A percentile compares a stretch with the other conserved stretches of the same genome.
Evolutionary conservation across 179 eudicot species (phyloP).

Genomic region (Gypsophila paniculata): DNA sequence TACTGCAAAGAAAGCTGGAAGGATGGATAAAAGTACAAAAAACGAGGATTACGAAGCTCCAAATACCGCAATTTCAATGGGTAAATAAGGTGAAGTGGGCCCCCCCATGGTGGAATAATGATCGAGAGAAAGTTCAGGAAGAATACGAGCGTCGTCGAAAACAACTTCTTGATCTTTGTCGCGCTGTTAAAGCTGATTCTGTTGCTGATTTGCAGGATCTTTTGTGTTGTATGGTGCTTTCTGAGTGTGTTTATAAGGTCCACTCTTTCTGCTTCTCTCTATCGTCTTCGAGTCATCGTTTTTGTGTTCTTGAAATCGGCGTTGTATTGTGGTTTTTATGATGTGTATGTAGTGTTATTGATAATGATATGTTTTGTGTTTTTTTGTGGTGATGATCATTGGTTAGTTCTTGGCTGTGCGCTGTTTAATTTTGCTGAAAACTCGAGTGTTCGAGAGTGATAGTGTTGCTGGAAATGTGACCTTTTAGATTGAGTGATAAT

Average conservation of each 20-base stretch:
- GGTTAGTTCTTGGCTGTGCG: no score
- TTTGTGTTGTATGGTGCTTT: constrained; percentile 88
- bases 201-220: constrained; percentile 88
- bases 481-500: background rate
- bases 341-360: no score
- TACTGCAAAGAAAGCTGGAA: constrained; percentile 63
- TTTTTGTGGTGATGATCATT: no score
- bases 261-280: no score
- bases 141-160: constrained; percentile 63
- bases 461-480: no score
- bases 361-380: no score
- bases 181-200: constrained; percentile 70
- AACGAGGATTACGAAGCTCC: constrained; percentile 48
- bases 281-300: no score
- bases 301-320: no score
- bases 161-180: constrained; percentile 61
- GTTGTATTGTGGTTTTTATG: no score
- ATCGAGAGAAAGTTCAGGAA: constrained; percentile 58
- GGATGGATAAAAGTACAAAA: constrained; percentile 78
- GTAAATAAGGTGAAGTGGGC: constrained; percentile 42
- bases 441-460: no score
- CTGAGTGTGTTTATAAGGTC: constrained; percentile 99
- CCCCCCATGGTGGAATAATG: constrained; percentile 73
- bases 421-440: background rate
- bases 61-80: constrained; percentile 46